A percentile compares a stretch with the other conserved stretches of the same genome.
phyloP scores from a whole-genome alignment of 305 asterid genomes.

The Petunia hybrid region DNA sequence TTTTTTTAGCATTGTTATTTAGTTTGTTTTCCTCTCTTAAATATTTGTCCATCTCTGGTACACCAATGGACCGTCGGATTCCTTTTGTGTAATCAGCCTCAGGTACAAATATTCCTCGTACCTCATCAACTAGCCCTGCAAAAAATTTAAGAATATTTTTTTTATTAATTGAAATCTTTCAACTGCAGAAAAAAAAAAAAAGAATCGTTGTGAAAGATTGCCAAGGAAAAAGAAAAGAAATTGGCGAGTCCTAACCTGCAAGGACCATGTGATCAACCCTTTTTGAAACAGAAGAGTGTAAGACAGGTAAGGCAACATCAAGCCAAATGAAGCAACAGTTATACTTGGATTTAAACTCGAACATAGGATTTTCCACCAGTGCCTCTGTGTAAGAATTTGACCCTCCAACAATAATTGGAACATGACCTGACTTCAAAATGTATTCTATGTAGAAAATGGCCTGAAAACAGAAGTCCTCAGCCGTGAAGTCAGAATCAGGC shows the following conservation, averaged over 20 bases:
- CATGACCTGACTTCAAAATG: constrained; percentile 27
- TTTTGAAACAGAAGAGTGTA: constrained; percentile 35
- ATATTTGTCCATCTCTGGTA: constrained; percentile 49
- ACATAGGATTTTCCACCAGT: constrained; percentile 38
- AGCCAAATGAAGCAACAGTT: constrained; percentile 50
- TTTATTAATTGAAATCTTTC: no score
- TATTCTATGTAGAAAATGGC: constrained; percentile 31
- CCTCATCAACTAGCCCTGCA: constrained; percentile 50
- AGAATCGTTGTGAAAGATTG: no score
- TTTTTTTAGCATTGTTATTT: constrained; percentile 25
- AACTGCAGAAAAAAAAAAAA: no score
- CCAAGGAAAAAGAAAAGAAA: no score
- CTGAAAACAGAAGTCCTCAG: constrained; percentile 41
- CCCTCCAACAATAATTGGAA: constrained; percentile 60
- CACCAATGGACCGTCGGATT: constrained; percentile 47
- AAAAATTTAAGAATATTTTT: background rate
- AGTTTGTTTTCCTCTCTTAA: constrained; percentile 26
- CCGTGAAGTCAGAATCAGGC: constrained; percentile 42
- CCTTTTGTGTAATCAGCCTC: constrained; percentile 42
- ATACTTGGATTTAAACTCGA: constrained; percentile 37
- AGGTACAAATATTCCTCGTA: constrained; percentile 38
- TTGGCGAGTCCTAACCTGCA: no score
- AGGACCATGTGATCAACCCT: constrained; percentile 58
- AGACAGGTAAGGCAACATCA: constrained; percentile 38
- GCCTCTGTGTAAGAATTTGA: constrained; percentile 54